A percentile compares a stretch with the other conserved stretches of the same genome.
phyloP scores from a whole-genome alignment of 768 basidiomycete species.

The Pisolithus tinctorius region DNA sequence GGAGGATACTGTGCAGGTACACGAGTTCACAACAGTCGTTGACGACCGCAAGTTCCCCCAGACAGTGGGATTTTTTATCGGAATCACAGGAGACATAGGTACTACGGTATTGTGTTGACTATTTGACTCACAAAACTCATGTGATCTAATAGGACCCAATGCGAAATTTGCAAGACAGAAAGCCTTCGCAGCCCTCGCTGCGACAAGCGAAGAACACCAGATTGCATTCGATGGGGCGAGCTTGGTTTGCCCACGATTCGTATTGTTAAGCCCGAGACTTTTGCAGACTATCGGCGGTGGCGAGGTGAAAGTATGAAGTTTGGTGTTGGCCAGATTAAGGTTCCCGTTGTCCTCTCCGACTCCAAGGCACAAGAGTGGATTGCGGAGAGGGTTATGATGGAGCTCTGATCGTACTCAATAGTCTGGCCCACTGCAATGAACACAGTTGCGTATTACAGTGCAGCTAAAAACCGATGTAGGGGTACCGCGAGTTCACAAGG shows the following conservation, averaged over 20 bases:
- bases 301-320: neutral
- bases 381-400: neutral
- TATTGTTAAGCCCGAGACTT: constrained; percentile 4
- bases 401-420: neutral
- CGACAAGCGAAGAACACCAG: neutral
- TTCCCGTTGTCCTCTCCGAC: constrained; percentile 6
- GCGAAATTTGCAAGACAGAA: neutral
- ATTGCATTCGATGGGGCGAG: neutral
- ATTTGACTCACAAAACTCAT: no score
- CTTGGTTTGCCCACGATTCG: constrained; percentile 4
- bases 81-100: no score
- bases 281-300: constrained; percentile 5
- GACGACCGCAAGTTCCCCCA: constrained; percentile 1
- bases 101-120: no score
- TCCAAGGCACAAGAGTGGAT: constrained; percentile 1
- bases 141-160: neutral
- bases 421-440: no score
- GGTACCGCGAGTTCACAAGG: no score
- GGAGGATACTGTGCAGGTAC: neutral
- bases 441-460: no score
- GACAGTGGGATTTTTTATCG: constrained; percentile 2
- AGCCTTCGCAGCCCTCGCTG: neutral
- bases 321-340: constrained; percentile 3
- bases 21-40: constrained; percentile 1
- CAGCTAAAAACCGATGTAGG: no score